Evolutionary conservation across 106 monocot genomes (phyloP).

Genomic region (Triglochin maritima): DNA sequence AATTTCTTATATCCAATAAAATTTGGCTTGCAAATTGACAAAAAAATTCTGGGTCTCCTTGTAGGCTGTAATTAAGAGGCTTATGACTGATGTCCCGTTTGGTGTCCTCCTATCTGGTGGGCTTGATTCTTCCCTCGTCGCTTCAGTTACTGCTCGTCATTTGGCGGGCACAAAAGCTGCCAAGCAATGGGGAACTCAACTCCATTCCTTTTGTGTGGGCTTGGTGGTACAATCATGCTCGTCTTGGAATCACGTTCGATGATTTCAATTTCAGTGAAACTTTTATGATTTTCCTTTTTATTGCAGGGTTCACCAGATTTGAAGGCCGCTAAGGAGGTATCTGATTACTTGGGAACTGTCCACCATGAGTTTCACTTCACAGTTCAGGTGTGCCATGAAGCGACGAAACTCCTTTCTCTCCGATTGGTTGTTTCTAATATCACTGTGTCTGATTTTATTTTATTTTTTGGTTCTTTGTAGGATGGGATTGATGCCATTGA

Average conservation of each 20-base stretch:
- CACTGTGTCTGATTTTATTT: neutral
- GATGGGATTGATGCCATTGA: slow-evolving; percentile 63
- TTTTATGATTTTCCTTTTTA: too few species aligned
- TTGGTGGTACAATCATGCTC: slow-evolving; percentile 28
- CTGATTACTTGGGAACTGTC: slow-evolving; percentile 49
- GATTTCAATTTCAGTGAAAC: neutral
- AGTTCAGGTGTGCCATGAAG: slow-evolving; percentile 28
- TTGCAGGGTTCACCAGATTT: slow-evolving; percentile 59
- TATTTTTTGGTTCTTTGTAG: slow-evolving; percentile 5
- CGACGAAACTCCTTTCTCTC: neutral
- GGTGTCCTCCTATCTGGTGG: slow-evolving; percentile 66
- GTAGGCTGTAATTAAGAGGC: slow-evolving; percentile 65
- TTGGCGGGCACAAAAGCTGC: slow-evolving; percentile 45
- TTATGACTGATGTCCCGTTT: slow-evolving; percentile 82
- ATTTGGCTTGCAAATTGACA: neutral
- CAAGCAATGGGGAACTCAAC: slow-evolving; percentile 47
- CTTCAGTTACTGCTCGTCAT: slow-evolving; percentile 54
- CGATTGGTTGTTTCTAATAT: neutral
- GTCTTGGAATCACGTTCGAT: neutral
- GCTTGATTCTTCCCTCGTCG: slow-evolving; percentile 68
- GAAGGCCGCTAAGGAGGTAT: slow-evolving; percentile 52
- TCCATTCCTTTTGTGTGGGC: slow-evolving; percentile 70
- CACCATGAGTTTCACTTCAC: slow-evolving; percentile 69
- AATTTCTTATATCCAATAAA: too few species aligned
- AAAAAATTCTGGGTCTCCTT: neutral